Evolutionary conservation across 441 rosid species (phyloP).

Genomic region (Lepidium campestre): DNA sequence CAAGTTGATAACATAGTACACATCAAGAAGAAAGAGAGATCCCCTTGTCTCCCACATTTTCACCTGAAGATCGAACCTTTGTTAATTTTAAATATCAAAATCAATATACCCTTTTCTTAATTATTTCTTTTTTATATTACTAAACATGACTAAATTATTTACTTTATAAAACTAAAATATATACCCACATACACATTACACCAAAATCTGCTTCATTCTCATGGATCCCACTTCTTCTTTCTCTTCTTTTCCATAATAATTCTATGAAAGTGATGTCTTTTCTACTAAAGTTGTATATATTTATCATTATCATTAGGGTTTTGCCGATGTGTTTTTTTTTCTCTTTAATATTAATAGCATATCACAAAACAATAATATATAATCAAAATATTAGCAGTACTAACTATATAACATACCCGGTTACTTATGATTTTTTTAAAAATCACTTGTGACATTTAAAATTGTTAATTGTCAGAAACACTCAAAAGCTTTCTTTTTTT

Average conservation of each 20-base stretch:
- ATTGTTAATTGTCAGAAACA: neutral
- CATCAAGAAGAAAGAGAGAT: slow-evolving; percentile 17
- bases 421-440: no score
- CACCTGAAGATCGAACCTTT: slow-evolving; percentile 29
- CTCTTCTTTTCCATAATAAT: neutral
- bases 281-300: slow-evolving; percentile 8
- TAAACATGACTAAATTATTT: neutral
- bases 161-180: neutral
- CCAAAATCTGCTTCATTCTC: slow-evolving; percentile 4
- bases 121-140: neutral
- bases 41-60: slow-evolving; percentile 23
- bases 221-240: slow-evolving; percentile 6
- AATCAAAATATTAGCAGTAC: neutral
- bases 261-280: slow-evolving; percentile 19
- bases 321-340: slow-evolving; percentile 11
- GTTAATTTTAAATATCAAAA: neutral
- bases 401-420: neutral
- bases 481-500: neutral
- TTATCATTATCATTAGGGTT: neutral
- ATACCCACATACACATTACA: neutral
- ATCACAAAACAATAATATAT: neutral
- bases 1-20: slow-evolving; percentile 27
- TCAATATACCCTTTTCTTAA: slow-evolving; percentile 5
- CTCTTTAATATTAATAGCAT: neutral
- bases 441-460: no score